These are phyloP conservation scores for Pythium monospermum DNA, from an alignment of 352 stramenopile genomes.

Conservation along the genomic window DNA sequence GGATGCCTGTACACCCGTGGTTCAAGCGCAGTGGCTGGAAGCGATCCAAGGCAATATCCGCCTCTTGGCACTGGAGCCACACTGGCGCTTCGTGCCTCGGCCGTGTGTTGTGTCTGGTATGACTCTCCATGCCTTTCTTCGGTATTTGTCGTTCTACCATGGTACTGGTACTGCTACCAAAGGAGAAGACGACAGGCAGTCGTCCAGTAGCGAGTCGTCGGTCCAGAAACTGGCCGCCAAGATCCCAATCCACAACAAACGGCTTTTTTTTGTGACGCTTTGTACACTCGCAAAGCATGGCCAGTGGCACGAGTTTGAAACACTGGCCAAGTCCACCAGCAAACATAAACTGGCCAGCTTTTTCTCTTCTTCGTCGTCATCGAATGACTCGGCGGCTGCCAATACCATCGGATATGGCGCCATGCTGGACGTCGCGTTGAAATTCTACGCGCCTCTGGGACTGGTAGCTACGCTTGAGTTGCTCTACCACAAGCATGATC, in stretches of 20 bases:
- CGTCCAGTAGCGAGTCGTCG: conserved; percentile 26
- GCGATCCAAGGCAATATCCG: conserved; percentile 64
- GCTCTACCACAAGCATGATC: conserved; percentile 49
- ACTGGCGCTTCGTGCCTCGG: conserved; percentile 52
- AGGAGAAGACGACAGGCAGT: too few relatives aligned
- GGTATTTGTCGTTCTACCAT: conserved; percentile 66
- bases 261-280: conserved; percentile 47
- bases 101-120: conserved; percentile 45
- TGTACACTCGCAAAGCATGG: conserved; percentile 36
- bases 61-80: conserved; percentile 46
- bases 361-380: conserved; percentile 29
- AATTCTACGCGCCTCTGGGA: conserved; percentile 36
- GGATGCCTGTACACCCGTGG: conserved; percentile 49
- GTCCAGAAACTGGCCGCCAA: conserved; percentile 29
- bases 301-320: conserved; percentile 54
- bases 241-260: conserved; percentile 47
- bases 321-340: conserved; percentile 31
- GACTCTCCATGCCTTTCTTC: conserved; percentile 50
- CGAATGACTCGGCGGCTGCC: conserved; percentile 18
- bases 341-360: conserved; percentile 34
- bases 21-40: conserved; percentile 53
- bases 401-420: conserved; percentile 74
- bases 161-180: too few relatives aligned
- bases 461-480: conserved; percentile 42
- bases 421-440: conserved; percentile 57